Percentiles rank a stretch among this genome's conserved stretches.
Evolutionary conservation across 441 rosid species (phyloP).

Genomic region (Rhodomyrtus psidioides): DNA sequence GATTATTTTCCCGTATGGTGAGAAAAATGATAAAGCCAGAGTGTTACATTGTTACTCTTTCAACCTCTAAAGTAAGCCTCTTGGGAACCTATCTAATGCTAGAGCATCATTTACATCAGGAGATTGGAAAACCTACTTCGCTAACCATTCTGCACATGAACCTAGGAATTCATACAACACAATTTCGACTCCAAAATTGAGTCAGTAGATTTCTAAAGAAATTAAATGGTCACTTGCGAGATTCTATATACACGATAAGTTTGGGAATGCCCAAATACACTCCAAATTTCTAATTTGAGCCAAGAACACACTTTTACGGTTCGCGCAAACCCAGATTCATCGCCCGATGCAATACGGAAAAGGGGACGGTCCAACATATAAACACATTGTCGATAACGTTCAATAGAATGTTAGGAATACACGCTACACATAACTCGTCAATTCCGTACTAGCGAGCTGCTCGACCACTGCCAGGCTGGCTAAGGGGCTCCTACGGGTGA

Average conservation of each 20-base stretch:
- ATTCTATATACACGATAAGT: too few species aligned
- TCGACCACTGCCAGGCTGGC: not conserved
- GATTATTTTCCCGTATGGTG: not conserved
- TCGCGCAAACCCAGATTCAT: not conserved
- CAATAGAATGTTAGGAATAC: not conserved
- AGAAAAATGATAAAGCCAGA: accelerated
- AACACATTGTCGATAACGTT: too few species aligned
- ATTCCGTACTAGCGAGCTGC: not conserved
- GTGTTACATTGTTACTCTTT: accelerated
- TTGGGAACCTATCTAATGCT: not conserved
- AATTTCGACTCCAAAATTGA: not conserved
- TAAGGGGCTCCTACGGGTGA: not conserved
- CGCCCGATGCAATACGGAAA: accelerated
- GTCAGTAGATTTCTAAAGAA: too few species aligned
- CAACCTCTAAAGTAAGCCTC: not conserved
- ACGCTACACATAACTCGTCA: not conserved
- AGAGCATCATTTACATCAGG: not conserved
- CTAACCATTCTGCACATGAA: not conserved
- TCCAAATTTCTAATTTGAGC: not conserved
- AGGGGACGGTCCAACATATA: not conserved
- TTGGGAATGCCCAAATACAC: not conserved
- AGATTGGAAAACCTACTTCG: not conserved
- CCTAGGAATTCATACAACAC: not conserved
- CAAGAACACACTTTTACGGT: accelerated
- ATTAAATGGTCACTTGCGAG: too few species aligned